Base-by-base conservation (phyloP, 129 eudicot genomes). In the Pulicaria dysenterica region DNA sequence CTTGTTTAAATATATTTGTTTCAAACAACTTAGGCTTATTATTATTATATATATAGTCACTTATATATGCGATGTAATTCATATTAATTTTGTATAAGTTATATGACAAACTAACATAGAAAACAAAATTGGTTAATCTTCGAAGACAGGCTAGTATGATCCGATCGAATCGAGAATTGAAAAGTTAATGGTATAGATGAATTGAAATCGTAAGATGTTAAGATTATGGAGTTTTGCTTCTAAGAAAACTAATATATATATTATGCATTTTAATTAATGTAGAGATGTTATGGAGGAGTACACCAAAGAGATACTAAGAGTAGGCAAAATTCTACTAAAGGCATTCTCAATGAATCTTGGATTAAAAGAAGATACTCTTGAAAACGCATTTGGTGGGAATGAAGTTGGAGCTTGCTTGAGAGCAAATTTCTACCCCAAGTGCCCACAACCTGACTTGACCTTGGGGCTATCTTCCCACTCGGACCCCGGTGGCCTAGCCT, bases 401-500 rank as follows among this genome's bases (percentile, higher is more conserved):
- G 78, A 89, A 24, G n/a, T 78, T 12, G 96, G 88, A 49, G 85
- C 97, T 5, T 89, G 91, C 70, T 64, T 92, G 43, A 82, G 97
- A 70, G 91, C 81, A 3, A 92, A 92, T 76, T 92, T 80, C 38
- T 92, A 92, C 61, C 96, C 97, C 4, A 92, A 86, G 51, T 92
- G 97, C 58, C 97, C 97, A 2, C 96, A 92, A 58, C 96, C 97
- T 4, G 94, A 92, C 60, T 45, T 92, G 41, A 75, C 97, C 66
- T 78, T 92, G 3, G 96, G 97, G 0, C 81, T 92, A 11, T 89
- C 96, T 3, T 69, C 96, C 6, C 97, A 92, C 72, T 92, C 96
- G 59, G 97, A 92, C 57, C 97, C 97, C 6, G 97, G 97, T 57
- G 97, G 97, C 14, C 44, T 92, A 66, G 83, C 96, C 60, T 57